Base-by-base conservation (phyloP, 2,329 filamentous ascomycete species). In the Zasmidium cellare region DNA sequence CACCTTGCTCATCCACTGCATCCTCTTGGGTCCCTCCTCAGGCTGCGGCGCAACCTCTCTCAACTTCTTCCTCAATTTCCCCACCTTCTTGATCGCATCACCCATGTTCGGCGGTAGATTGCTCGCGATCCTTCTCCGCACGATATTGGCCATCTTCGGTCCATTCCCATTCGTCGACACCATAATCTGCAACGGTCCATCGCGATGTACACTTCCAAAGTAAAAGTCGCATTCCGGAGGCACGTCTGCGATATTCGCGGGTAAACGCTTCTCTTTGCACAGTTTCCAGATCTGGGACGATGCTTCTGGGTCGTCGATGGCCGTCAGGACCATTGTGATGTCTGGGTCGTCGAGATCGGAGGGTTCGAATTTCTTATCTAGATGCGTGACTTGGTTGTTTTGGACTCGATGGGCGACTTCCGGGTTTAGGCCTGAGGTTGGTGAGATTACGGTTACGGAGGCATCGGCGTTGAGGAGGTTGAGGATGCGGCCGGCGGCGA, bases 101-200 rank as follows among this genome's bases (percentile, higher is more conserved):
- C 94, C 94, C 25, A 90, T 88, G 64, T 94, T 91, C 18, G 79
- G 77, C 1, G 94, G 94, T 56, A 99, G 77, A 50, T 80, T 82
- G 19, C 80, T 82, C 18, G 91, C 92, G 64, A 99, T 96, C 71
- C 89, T 86, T 71, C 88, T 84, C 54, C 93, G 81, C 51, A 99
- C 89, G 49, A 92, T 87, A 65, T 91, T 93, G 9, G 94, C 94
- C 63, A 99, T 78, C 71, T 93, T 87, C 0, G 94, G 94, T 0
- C 94, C 94, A 72, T 96, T 97, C 53, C 94, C 94, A 73, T 97
- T 99, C 35, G 94, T 99, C 78, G 90, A 96, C 67, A 99, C 93
- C 94, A 99, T 99, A 69, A 99, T 88, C 79, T 99, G 94, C 60
- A 99, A 77, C 5, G 94, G 94, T 0, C 94, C 94, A 73, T 99